Conservation (phyloP, 768 basidiomycete species). For the Pisolithus albus region DNA sequence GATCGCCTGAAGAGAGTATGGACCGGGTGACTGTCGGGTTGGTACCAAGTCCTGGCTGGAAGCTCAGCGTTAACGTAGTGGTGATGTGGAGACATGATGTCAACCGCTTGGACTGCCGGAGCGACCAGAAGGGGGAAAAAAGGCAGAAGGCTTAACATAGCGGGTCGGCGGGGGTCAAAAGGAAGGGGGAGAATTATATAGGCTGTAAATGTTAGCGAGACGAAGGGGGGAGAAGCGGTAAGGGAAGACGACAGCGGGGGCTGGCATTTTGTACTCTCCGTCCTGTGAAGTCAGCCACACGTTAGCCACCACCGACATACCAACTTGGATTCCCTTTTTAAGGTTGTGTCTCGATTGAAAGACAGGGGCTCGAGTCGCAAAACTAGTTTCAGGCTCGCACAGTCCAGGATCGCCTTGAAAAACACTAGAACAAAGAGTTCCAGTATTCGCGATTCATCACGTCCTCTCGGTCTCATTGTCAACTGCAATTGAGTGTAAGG, state of each 20-base stretch:
- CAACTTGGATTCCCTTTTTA: constrained; percentile 12
- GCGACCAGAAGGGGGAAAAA: constrained; percentile 22
- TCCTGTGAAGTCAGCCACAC: constrained; percentile 22
- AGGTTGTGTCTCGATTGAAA: neutral
- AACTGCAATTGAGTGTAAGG: no score
- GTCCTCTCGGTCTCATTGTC: no score
- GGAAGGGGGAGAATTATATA: constrained; percentile 22
- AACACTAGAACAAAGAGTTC: no score
- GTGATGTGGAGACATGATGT: constrained; percentile 13
- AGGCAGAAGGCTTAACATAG: constrained; percentile 21
- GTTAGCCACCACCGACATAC: constrained; percentile 7
- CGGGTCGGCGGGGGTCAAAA: constrained; percentile 26
- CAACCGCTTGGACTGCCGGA: constrained; percentile 14
- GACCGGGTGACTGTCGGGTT: constrained; percentile 51
- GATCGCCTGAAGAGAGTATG: constrained; percentile 58
- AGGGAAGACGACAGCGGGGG: neutral
- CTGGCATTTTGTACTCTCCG: constrained; percentile 21
- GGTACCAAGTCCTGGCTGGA: constrained; percentile 49
- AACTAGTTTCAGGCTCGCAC: no score
- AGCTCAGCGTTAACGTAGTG: constrained; percentile 13
- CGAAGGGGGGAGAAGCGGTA: constrained; percentile 3
- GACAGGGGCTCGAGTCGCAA: neutral
- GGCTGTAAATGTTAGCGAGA: constrained; percentile 7
- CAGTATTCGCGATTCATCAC: no score
- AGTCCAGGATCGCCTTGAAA: no score